phyloP scores from a whole-genome alignment of 345 rosid species.

The Sisymbrium irio region DNA sequence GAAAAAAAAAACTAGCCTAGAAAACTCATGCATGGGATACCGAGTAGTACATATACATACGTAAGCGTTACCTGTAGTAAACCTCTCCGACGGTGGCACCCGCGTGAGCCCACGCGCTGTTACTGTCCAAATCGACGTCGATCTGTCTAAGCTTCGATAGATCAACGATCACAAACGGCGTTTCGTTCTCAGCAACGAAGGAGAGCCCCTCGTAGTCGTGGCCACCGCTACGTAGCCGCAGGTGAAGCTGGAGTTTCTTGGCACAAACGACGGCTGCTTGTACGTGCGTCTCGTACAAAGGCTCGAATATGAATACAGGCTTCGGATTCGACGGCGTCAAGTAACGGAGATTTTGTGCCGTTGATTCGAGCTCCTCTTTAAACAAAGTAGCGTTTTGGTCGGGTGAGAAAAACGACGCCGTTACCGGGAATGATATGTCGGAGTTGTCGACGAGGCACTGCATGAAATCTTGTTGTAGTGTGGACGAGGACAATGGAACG shows the following conservation, averaged over 20 bases:
- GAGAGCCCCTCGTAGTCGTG: slow-evolving; percentile 75
- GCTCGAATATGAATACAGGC: slow-evolving; percentile 63
- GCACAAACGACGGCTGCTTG: slow-evolving; percentile 66
- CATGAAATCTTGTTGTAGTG: slow-evolving; percentile 45
- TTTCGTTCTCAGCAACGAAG: slow-evolving; percentile 46
- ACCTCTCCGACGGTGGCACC: slow-evolving; percentile 78
- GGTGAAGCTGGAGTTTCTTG: slow-evolving; percentile 43
- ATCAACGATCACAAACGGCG: slow-evolving; percentile 61
- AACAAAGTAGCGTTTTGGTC: slow-evolving; percentile 45
- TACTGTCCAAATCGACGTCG: slow-evolving; percentile 45
- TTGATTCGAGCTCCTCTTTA: slow-evolving; percentile 40
- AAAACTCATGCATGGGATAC: background rate
- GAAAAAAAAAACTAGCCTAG: background rate
- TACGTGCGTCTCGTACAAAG: slow-evolving; percentile 56
- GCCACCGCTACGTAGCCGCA: slow-evolving; percentile 67
- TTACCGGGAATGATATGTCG: slow-evolving; percentile 35
- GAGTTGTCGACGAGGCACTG: slow-evolving; percentile 46
- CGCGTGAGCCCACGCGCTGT: slow-evolving; percentile 70
- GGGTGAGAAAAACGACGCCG: slow-evolving; percentile 40
- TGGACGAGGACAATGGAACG: slow-evolving; percentile 16
- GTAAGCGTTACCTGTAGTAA: slow-evolving; percentile 34
- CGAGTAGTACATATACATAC: background rate
- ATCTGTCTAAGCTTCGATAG: slow-evolving; percentile 51
- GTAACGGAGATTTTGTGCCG: slow-evolving; percentile 59
- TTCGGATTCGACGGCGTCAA: slow-evolving; percentile 47